Conservation (phyloP, 331 rosid genomes). For the Stylosanthes scabra region DNA sequence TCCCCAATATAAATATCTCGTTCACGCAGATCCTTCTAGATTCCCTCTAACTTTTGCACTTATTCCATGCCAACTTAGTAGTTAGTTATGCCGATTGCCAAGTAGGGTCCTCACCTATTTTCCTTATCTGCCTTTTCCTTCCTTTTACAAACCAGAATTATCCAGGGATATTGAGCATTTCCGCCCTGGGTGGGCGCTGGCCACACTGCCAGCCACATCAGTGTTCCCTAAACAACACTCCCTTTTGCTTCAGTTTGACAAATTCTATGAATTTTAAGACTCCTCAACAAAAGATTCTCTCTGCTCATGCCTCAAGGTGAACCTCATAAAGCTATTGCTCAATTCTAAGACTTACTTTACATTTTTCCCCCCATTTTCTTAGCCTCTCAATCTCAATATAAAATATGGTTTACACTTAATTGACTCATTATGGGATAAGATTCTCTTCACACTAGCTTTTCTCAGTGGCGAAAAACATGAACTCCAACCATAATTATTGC, state of each 20-base stretch:
- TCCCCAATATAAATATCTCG: background rate
- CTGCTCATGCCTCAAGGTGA: background rate
- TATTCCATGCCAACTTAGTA: background rate
- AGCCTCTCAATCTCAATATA: slow-evolving; percentile 9
- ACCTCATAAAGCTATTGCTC: slow-evolving; percentile 21
- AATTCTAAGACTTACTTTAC: slow-evolving; percentile 12
- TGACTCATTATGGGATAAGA: background rate
- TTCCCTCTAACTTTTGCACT: background rate
- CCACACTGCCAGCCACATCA: background rate
- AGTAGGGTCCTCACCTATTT: background rate
- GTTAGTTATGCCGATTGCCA: background rate
- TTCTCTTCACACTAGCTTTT: background rate
- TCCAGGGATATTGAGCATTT: background rate
- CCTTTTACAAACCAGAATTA: background rate
- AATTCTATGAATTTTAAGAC: background rate
- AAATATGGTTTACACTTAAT: background rate
- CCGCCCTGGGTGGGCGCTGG: background rate
- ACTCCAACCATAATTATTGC: background rate
- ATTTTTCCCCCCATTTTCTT: background rate
- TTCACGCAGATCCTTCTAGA: background rate
- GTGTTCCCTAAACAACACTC: background rate
- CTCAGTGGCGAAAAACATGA: background rate
- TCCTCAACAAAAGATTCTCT: background rate
- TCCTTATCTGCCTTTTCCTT: background rate
- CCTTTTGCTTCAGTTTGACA: background rate